phyloP scores from a whole-genome alignment of 2,329 filamentous ascomycete genomes.

The Ophiosphaerella korrae region DNA sequence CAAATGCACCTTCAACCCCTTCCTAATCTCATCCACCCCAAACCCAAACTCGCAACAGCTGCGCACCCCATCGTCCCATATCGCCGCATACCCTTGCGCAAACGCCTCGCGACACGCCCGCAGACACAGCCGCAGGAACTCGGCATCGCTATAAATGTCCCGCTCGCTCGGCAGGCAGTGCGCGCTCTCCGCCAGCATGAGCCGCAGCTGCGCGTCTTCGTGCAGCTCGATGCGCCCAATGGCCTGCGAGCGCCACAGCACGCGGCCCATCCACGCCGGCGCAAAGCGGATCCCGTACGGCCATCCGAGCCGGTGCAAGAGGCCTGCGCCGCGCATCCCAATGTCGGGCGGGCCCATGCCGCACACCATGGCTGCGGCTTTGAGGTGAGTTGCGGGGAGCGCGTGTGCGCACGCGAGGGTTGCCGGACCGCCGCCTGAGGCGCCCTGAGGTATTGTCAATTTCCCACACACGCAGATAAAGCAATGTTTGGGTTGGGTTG shows the following conservation, averaged over 20 bases:
- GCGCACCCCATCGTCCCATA: conserved; percentile 38
- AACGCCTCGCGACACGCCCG: conserved; percentile 29
- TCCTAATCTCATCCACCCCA: conserved; percentile 41
- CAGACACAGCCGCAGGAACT: conserved; percentile 26
- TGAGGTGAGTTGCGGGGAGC: conserved; percentile 27
- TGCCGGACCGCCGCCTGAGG: conserved; percentile 42
- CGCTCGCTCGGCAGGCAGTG: conserved; percentile 25
- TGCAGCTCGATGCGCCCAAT: conserved; percentile 37
- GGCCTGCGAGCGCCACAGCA: conserved; percentile 30
- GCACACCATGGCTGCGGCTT: conserved; percentile 32
- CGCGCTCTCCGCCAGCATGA: neutral
- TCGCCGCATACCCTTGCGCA: conserved; percentile 36
- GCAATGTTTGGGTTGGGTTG: too few relatives aligned
- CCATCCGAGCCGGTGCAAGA: conserved; percentile 34
- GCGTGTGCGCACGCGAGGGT: conserved; percentile 35
- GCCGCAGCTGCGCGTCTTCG: conserved; percentile 34
- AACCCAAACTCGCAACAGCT: conserved; percentile 41
- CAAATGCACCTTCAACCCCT: conserved; percentile 43
- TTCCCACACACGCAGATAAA: too few relatives aligned
- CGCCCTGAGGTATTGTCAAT: conserved; percentile 19
- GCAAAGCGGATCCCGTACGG: conserved; percentile 35
- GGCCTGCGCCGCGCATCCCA: conserved; percentile 36
- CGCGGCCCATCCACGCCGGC: conserved; percentile 21
- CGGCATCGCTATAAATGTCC: conserved; percentile 25
- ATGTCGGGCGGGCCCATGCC: conserved; percentile 45